Percentiles rank a stretch among this genome's conserved stretches.
These are phyloP conservation scores for Lichtheimia hyalospora DNA, from an alignment of 371 early-diverging fungal species.

Conservation along the genomic window DNA sequence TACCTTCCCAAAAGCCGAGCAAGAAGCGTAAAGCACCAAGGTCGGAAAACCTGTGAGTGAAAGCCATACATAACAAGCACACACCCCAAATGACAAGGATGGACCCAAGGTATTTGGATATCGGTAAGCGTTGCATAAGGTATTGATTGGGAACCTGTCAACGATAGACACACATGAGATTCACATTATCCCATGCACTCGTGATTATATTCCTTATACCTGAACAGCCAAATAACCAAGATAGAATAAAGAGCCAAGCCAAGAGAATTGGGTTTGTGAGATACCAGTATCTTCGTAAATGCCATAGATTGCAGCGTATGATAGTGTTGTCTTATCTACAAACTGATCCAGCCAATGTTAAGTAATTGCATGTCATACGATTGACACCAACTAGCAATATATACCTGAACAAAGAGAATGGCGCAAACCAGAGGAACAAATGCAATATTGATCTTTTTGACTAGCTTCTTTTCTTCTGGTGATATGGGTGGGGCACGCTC, in stretches of 20 bases:
- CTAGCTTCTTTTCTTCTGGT: conserved; percentile 12
- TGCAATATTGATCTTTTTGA: conserved; percentile 14
- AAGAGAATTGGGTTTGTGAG: conserved; percentile 22
- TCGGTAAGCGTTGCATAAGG: conserved; percentile 27
- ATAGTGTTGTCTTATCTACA: conserved; percentile 32
- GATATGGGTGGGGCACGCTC: background rate
- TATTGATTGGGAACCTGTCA: conserved; percentile 20
- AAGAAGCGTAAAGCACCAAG: conserved; percentile 30
- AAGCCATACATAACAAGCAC: conserved; percentile 22
- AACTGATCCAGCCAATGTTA: conserved; percentile 15
- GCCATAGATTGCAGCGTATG: conserved; percentile 26
- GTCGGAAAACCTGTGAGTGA: conserved; percentile 27
- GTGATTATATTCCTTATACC: conserved; percentile 14
- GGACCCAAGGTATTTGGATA: conserved; percentile 30
- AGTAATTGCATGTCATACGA: background rate
- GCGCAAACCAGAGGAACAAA: conserved; percentile 16
- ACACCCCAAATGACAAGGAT: conserved; percentile 31
- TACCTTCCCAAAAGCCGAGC: conserved; percentile 31
- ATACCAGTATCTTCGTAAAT: conserved; percentile 24
- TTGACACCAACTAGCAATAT: background rate
- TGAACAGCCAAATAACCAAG: conserved; percentile 34
- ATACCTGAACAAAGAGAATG: conserved; percentile 23
- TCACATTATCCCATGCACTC: background rate
- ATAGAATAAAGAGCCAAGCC: conserved; percentile 35
- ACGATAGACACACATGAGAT: background rate